Evolutionary conservation across 1,284 basidiomycete genomes (phyloP).

Genomic region (Grifola frondosa): DNA sequence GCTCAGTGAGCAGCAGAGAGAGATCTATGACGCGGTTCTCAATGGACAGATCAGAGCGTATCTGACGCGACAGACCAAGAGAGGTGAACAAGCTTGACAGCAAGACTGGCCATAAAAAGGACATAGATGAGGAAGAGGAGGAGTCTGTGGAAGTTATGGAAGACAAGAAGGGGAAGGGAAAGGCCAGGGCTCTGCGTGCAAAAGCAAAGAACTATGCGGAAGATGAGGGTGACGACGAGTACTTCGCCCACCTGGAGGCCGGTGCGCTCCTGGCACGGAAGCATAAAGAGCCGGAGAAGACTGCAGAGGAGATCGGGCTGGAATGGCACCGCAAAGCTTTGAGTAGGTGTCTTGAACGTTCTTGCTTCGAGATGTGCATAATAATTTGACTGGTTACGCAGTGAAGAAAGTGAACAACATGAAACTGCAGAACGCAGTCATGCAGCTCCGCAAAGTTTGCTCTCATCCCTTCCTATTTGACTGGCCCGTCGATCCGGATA

Average conservation of each 20-base stretch:
- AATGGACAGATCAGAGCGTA: conserved; percentile 65
- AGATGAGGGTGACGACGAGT: conserved; percentile 68
- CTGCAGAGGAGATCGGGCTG: conserved; percentile 43
- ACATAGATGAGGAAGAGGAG: conserved; percentile 33
- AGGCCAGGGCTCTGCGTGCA: conserved; percentile 21
- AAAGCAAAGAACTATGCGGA: conserved; percentile 42
- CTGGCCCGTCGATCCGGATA: conserved; percentile 75
- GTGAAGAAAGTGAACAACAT: conserved; percentile 88
- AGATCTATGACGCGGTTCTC: conserved; percentile 82
- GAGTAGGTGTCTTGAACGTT: conserved; percentile 46
- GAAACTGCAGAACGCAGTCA: conserved; percentile 89
- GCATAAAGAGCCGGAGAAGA: conserved; percentile 35
- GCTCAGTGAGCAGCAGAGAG: conserved; percentile 77
- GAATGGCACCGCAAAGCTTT: conserved; percentile 61
- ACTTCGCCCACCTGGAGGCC: conserved; percentile 63
- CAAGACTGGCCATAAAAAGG: conserved; percentile 25
- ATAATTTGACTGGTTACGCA: conserved; percentile 29
- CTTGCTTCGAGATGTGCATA: not conserved
- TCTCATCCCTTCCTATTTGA: conserved; percentile 94
- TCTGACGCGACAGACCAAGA: conserved; percentile 44
- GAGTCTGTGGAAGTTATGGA: conserved; percentile 31
- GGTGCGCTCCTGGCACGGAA: conserved; percentile 33
- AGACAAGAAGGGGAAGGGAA: conserved; percentile 32
- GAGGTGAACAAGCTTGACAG: conserved; percentile 21
- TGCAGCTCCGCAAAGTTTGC: conserved; percentile 94